phyloP scores from a whole-genome alignment of 2,329 filamentous ascomycete species.

The Scedosporium apiospermum region DNA sequence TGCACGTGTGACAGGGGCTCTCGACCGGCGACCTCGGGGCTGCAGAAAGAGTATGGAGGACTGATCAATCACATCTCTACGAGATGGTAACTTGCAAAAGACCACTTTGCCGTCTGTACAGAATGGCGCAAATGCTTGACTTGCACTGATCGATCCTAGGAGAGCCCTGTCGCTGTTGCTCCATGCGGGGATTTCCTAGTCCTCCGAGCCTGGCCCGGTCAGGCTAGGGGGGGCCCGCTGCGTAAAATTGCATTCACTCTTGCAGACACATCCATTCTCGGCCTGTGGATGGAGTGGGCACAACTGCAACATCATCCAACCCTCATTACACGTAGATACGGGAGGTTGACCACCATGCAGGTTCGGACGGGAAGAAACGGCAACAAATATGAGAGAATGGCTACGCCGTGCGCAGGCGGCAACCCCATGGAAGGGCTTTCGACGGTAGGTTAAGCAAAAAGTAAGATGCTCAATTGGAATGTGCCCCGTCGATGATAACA shows the following conservation, averaged over 20 bases:
- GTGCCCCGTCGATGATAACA: not conserved
- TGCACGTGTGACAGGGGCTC: not conserved
- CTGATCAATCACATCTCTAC: not conserved
- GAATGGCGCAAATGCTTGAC: too few species aligned
- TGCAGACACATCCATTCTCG: not conserved
- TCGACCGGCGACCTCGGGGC: too few species aligned
- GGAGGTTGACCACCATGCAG: not conserved
- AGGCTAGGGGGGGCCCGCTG: not conserved
- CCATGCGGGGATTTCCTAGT: not conserved
- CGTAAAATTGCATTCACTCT: not conserved
- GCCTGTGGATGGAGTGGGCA: not conserved
- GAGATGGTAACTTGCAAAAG: too few species aligned
- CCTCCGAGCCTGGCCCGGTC: not conserved
- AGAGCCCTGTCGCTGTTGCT: not conserved
- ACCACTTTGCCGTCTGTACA: too few species aligned
- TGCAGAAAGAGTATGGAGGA: too few species aligned
- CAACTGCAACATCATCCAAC: not conserved
- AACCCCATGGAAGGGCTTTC: not conserved
- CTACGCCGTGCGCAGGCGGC: not conserved
- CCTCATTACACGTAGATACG: not conserved
- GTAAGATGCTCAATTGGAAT: not conserved
- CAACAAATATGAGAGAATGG: not conserved
- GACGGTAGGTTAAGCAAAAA: not conserved
- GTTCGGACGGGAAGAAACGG: conserved; percentile 1
- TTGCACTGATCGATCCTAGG: not conserved